Base-by-base conservation (phyloP, 2,329 filamentous ascomycete genomes). In the Alternaria viburni region DNA sequence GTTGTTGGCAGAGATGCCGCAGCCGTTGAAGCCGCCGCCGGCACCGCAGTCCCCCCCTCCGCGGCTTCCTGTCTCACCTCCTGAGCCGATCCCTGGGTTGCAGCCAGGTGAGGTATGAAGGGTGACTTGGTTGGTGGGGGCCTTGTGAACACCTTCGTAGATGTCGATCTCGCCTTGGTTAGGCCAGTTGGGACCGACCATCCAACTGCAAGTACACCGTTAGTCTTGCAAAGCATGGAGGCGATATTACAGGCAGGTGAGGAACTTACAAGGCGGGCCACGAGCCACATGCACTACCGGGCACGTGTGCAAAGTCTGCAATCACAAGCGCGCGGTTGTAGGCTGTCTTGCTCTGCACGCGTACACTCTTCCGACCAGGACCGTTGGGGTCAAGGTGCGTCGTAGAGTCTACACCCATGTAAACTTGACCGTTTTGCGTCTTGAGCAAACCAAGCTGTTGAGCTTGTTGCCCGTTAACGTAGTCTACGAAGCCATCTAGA, bases 131-230 rank as follows among this genome's bases (percentile, higher is more conserved):
- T 81, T 78, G 46, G 71, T 72, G 13, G 71, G 72, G 64, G 77
- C 76, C 5, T 77, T 65, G 63, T 81, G 77, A 21, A 81, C 79
- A 59, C 79, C 80, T 70, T 80, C 77, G 59, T 73, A 66, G 46
- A 75, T 76, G 54, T 77, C 77, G 15, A 75, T 72, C 61, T 81
- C 80, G 28, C 80, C 80, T 57, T 75, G 73, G 54, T 75, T 75
- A 6, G 80, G 80, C 80, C 80, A 81, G 61, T 79, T 77, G 5
- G 76, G 77, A 2, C 80, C 79, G 23, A 80, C 67, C 72, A 79
- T 77, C 79, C 79, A 80, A 62, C 77, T 78, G 12, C 10, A 6
- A n/a, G 25, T 19, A 15, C 12, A 46, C 69, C n/a, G 69, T 68
- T 46, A 45, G 41, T 43, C 11, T 47, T 17, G 21, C n/a, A 9